Conservation (phyloP, 2,329 filamentous ascomycete genomes). For the Geosmithia flava region DNA sequence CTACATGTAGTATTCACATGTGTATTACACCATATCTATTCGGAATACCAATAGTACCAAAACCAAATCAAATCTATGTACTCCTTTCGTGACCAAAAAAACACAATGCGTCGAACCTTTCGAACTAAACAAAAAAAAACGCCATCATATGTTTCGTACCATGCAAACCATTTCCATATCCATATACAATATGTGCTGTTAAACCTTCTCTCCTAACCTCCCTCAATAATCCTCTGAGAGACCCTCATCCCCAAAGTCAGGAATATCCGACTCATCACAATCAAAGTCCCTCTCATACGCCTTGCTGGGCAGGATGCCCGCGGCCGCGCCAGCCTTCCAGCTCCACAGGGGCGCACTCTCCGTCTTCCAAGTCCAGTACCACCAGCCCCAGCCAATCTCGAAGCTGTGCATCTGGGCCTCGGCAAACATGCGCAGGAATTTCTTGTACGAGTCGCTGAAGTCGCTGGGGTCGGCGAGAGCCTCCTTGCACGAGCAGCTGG, state of each 20-base stretch:
- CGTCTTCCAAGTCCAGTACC: conserved; percentile 98
- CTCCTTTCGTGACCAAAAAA: no score
- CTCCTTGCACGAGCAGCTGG: conserved; percentile 56
- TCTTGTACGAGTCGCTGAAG: conserved; percentile 67
- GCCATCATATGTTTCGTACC: no score
- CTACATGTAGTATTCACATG: no score
- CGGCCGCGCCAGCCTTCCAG: conserved; percentile 66
- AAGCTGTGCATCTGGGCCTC: conserved; percentile 94
- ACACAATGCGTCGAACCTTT: no score
- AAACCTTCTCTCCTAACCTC: neutral
- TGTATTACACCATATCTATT: no score
- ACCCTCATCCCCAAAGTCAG: conserved; percentile 28
- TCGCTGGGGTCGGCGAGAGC: conserved; percentile 62
- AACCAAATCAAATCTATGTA: no score
- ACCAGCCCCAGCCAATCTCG: conserved; percentile 92
- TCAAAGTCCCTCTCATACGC: conserved; percentile 60
- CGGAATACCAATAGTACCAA: no score
- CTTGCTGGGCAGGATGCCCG: conserved; percentile 67
- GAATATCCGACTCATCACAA: conserved; percentile 42
- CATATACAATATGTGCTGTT: no score
- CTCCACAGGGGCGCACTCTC: conserved; percentile 84
- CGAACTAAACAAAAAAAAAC: no score
- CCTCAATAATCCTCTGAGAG: neutral
- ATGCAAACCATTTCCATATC: no score
- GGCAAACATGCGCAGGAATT: conserved; percentile 79